Evolutionary conservation across 805 yeast genomes (phyloP).

Genomic region (Yarrowia divulgata): DNA sequence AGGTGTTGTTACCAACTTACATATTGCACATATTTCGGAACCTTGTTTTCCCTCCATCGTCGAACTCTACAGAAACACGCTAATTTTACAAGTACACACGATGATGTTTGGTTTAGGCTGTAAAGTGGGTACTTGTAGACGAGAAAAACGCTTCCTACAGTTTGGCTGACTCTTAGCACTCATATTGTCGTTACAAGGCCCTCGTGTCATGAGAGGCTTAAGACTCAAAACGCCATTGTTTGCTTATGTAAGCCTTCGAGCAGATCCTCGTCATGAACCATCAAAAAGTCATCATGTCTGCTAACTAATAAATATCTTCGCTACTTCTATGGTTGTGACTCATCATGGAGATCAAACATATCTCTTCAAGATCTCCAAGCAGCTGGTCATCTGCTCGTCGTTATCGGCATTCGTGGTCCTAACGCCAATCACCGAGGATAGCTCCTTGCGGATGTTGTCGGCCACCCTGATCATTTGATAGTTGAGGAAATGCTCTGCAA

Average conservation of each 20-base stretch:
- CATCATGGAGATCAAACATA: background rate
- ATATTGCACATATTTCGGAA: conserved; percentile 7
- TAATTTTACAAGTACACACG: no score
- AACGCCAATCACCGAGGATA: background rate
- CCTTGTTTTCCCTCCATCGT: background rate
- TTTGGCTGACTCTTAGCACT: no score
- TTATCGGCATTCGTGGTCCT: background rate
- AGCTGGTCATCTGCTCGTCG: conserved; percentile 6
- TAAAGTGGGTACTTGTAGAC: no score
- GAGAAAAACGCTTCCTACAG: no score
- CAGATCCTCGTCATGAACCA: no score
- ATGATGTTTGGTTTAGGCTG: no score
- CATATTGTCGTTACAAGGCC: no score
- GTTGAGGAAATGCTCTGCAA: conserved; percentile 20
- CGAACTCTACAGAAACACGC: conserved; percentile 21
- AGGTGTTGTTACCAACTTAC: conserved; percentile 33
- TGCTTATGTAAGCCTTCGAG: background rate
- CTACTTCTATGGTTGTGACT: background rate
- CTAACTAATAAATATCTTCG: conserved; percentile 7
- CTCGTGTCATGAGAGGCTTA: no score
- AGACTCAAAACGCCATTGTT: no score
- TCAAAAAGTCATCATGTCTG: background rate
- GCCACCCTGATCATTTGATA: conserved; percentile 19
- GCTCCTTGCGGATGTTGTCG: background rate
- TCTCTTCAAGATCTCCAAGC: background rate